Conservation (phyloP, 2,329 filamentous ascomycete genomes). For the Aspergillus pseudoterreus region DNA sequence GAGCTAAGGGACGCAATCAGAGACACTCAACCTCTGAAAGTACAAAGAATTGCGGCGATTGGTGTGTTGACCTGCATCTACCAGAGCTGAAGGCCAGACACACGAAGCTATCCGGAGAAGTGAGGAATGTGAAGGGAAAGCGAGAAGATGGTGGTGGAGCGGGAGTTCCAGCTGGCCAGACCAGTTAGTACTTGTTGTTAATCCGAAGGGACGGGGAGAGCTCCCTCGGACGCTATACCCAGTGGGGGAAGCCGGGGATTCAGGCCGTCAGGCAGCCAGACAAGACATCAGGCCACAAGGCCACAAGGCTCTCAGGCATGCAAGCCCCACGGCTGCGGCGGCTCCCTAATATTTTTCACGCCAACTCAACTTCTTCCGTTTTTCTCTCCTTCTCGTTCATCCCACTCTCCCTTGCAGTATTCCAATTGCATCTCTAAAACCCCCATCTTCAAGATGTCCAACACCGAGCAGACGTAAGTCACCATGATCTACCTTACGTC, state of each 20-base stretch:
- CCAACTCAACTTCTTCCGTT: conserved; percentile 22
- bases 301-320: conserved; percentile 14
- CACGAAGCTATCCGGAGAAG: conserved; percentile 1
- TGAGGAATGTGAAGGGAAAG: neutral
- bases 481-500: neutral
- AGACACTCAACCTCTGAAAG: conserved; percentile 31
- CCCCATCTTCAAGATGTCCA: conserved; percentile 60
- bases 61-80: conserved; percentile 30
- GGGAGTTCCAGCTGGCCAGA: conserved; percentile 30
- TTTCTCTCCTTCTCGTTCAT: conserved; percentile 17
- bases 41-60: conserved; percentile 13
- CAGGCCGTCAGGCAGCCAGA: conserved; percentile 18
- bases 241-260: conserved; percentile 14
- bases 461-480: conserved; percentile 78
- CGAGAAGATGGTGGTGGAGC: neutral
- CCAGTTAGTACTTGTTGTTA: neutral
- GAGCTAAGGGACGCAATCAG: conserved; percentile 24
- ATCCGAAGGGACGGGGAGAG: conserved; percentile 20
- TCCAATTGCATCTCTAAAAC: conserved; percentile 7
- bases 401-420: conserved; percentile 9
- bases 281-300: conserved; percentile 7
- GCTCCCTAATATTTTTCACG: conserved; percentile 19
- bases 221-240: conserved; percentile 16
- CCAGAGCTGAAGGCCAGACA: conserved; percentile 16
- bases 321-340: conserved; percentile 21